Evolutionary conservation across 148 eudicot genomes (phyloP).

Genomic region (Polygonum aviculare): DNA sequence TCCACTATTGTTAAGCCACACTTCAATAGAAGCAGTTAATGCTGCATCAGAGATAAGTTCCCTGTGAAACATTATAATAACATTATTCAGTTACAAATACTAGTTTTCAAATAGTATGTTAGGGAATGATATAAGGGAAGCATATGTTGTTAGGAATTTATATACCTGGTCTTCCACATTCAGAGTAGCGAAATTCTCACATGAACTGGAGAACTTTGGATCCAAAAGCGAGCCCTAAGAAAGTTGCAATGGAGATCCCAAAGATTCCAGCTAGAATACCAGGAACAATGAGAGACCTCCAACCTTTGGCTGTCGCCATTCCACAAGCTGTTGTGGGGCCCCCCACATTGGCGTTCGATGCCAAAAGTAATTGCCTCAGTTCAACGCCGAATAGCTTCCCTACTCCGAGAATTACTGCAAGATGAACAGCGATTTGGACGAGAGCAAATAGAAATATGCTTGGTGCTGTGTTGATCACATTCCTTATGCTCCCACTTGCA

Average conservation of each 20-base stretch:
- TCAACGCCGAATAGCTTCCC: conserved; percentile 65
- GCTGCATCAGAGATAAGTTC: not conserved
- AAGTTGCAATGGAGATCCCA: conserved; percentile 87
- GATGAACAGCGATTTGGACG: conserved; percentile 68
- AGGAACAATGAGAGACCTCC: conserved; percentile 79
- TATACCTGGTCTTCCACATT: not conserved
- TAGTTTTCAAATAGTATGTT: no score
- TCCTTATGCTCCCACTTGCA: conserved; percentile 72
- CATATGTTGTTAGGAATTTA: not conserved
- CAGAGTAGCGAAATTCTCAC: conserved; percentile 17
- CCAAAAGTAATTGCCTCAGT: conserved; percentile 52
- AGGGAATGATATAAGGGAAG: not conserved
- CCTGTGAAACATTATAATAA: not conserved
- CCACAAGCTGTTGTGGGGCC: conserved; percentile 98
- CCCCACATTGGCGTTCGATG: conserved; percentile 90
- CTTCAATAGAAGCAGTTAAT: not conserved
- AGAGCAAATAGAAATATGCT: conserved; percentile 78
- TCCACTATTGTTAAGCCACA: not conserved
- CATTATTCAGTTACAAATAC: no score
- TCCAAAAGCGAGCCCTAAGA: conserved; percentile 74
- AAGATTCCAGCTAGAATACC: conserved; percentile 89
- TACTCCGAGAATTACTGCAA: conserved; percentile 65
- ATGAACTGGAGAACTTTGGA: conserved; percentile 47
- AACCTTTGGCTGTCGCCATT: conserved; percentile 96
- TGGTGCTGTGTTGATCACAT: conserved; percentile 70